Evolutionary conservation across 345 rosid species (phyloP).

Genomic region (Citropsis articulata): DNA sequence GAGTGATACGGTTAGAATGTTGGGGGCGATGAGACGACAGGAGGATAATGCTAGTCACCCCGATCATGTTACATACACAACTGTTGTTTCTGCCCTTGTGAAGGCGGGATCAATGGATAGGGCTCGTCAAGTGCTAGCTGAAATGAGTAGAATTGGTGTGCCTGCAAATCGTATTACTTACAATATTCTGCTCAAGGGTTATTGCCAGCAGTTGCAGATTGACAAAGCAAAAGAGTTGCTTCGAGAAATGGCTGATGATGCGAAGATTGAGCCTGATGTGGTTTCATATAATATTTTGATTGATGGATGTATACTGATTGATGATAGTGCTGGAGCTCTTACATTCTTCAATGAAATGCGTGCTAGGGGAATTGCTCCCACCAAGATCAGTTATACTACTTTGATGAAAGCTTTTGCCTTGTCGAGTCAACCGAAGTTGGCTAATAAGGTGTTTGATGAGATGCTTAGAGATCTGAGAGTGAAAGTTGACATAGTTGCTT

Average conservation of each 20-base stretch:
- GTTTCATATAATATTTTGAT: conserved; percentile 82
- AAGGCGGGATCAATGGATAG: conserved; percentile 77
- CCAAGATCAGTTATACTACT: conserved; percentile 91
- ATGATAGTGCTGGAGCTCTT: conserved; percentile 86
- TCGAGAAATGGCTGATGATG: conserved; percentile 57
- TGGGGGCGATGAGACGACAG: conserved; percentile 83
- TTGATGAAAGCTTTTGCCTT: conserved; percentile 94
- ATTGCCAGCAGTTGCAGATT: conserved; percentile 77
- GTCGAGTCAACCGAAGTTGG: conserved; percentile 86
- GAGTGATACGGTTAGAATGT: conserved; percentile 63
- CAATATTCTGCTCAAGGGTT: conserved; percentile 87
- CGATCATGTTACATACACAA: conserved; percentile 87
- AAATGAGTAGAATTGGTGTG: conserved; percentile 73
- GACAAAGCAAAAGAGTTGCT: conserved; percentile 73
- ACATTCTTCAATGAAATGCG: conserved; percentile 87
- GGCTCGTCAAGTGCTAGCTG: conserved; percentile 75
- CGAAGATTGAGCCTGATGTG: conserved; percentile 74
- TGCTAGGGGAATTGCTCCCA: conserved; percentile 66
- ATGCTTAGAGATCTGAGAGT: conserved; percentile 77
- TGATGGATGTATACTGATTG: conserved; percentile 83
- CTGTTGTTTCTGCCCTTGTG: conserved; percentile 83
- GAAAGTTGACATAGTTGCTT: conserved; percentile 78
- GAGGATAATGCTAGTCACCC: conserved; percentile 69
- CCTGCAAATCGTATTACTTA: conserved; percentile 87
- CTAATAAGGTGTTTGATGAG: conserved; percentile 84